Evolutionary conservation across 2,329 filamentous ascomycete species (phyloP), one percentile per base, ranked within the genome.

Genomic region (Paramyrothecium roridum): DNA sequence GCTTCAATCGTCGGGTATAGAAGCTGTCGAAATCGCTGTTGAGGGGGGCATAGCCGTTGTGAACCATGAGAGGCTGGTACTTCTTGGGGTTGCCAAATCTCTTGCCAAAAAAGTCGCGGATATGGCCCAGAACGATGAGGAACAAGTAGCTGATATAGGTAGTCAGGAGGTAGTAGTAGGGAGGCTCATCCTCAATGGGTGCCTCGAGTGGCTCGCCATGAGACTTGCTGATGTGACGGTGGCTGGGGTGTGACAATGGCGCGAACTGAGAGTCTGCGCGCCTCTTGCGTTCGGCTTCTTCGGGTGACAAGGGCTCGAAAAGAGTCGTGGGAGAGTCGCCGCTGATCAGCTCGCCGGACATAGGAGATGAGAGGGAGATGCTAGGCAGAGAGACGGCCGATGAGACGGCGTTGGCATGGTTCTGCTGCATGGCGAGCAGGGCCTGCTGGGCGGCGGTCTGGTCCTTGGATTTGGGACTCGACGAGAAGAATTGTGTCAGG

Each of bases 1-100:
- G 84, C 80, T 99, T 98, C 69, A 99, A 75, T 58, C 95, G 84
- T 55, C 95, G 86, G 55, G 93, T 91, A 75, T 99, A 99, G 73
- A 99, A 99, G 74, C 93, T 98, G 79, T 99, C 95, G 69, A 99
- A 99, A 73, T 99, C 95, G 66, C 92, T 96, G 74, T 97, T 98
- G 61, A 99, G 81, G 2, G 95, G 92, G 12, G 93, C 95, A 69
- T 96, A 98, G 59, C 95, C 95, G 70, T 96, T 91, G 61, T 85
- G 83, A 40, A 88, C 83, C 69, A 89, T 89, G 66, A 98, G 79
- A 65, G 95, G 88, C 68, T 85, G 87, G 74, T 98, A 98, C 56
- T 81, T 71, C 67, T 91, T 89, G 69, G 90, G 85, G 71, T 92
- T 85, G 69, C 88, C 89, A 76, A 99, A 97, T 59, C 90, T 86